Base-by-base conservation (phyloP, 177 flowering plant species). In the Vitis hybrid region DNA sequence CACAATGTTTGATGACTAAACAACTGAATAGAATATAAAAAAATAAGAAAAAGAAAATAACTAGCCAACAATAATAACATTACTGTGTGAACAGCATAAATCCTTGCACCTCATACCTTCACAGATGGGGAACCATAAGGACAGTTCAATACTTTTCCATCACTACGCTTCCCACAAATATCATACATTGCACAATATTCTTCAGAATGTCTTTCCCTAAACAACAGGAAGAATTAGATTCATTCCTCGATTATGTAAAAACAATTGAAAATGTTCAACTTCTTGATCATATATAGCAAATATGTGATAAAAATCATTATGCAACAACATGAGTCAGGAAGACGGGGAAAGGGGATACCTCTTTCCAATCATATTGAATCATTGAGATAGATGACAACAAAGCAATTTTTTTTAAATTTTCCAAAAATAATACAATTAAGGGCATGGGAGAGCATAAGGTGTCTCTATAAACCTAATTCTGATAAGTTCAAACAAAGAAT, bases 131-230 rank as follows among this genome's bases (percentile, higher is more conserved):
- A 64, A 71, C 83, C 80, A 73, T 66, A 71, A 59, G 98, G 97
- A 73, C 99, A 97, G 77, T 94, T 94, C 70, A 97, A 74, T 2
- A 86, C 84, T 80, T 89, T 94, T 56, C 94, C 95, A 78, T 97
- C 98, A 51, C 76, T 81, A 9, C 99, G 94, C 18, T 78, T 62
- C 75, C 96, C 99, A 82, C 99, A 97, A 28, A 97, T 86, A 75
- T 79, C 95, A 78, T 91, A 90, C 98, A 97, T 97, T 38, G 95
- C 89, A 83, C 99, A 97, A 71, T 88, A 89, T 53, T 74, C 92
- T 70, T 79, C 89, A 4, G 90, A 67, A 72, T 94, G 97, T 66
- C 77, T 86, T 76, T 69, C 84, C 76, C 94, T 89, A 64, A 58
- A 14, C 62, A 79, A n/a, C 20, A 73, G 28, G 76, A 17, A 66